Percentiles rank a stretch among this genome's conserved stretches.
Evolutionary conservation across 75 land plant genomes (phyloP).

Genomic region (Azolla pinnata): DNA sequence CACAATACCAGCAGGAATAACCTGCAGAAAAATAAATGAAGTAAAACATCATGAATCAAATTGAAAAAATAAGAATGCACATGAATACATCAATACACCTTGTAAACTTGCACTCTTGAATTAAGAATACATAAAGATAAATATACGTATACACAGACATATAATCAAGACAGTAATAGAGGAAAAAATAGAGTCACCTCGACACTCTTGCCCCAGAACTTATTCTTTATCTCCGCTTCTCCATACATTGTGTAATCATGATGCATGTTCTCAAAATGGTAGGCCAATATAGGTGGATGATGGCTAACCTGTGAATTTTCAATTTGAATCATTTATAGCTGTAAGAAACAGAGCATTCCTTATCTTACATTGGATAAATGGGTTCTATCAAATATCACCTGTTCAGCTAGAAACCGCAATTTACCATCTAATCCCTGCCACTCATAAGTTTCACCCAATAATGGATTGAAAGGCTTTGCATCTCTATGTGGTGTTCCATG

Average conservation of each 20-base stretch:
- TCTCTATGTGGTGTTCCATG: slow-evolving; percentile 35
- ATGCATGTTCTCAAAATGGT: slow-evolving; percentile 21
- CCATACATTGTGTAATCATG: slow-evolving; percentile 27
- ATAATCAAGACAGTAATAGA: no score
- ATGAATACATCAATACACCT: no score
- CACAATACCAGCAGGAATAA: slow-evolving; percentile 20
- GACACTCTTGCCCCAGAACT: slow-evolving; percentile 40
- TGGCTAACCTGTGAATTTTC: slow-evolving; percentile 44
- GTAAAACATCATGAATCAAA: neutral
- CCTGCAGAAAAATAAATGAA: slow-evolving; percentile 7
- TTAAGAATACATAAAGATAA: no score
- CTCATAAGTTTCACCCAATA: slow-evolving; percentile 38
- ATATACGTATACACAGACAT: no score
- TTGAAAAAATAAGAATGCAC: slow-evolving; percentile 1
- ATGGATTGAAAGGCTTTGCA: slow-evolving; percentile 36
- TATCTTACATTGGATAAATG: no score
- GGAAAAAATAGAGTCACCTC: slow-evolving; percentile 22
- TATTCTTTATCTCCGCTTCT: slow-evolving; percentile 38
- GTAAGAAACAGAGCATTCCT: neutral
- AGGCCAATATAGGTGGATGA: slow-evolving; percentile 39
- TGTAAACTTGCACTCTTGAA: no score
- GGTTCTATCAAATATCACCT: no score
- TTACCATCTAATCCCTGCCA: slow-evolving; percentile 23
- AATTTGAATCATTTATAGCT: no score
- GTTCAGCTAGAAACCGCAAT: slow-evolving; percentile 30